Conservation (phyloP, 2,329 filamentous ascomycete species). For the Immersiporthe knoxdaviesiana region DNA sequence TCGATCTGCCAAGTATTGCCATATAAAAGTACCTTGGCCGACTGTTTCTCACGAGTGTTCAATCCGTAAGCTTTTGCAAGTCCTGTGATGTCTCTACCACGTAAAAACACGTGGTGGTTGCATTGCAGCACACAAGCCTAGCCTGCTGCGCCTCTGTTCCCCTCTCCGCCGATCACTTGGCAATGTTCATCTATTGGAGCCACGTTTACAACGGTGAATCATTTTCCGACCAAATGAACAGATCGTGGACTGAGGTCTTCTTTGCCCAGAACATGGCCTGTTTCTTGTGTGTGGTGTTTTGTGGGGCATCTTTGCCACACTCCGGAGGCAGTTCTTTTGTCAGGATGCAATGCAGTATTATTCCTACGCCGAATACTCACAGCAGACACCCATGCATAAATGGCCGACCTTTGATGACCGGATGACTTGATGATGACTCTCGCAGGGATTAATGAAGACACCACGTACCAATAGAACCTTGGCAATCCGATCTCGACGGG, state of each 20-base stretch:
- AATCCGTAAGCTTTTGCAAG: background rate
- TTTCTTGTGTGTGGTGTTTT: background rate
- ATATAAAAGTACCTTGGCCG: background rate
- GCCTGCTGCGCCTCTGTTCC: background rate
- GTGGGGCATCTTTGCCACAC: background rate
- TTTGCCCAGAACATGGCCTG: background rate
- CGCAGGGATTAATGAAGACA: background rate
- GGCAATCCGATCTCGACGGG: background rate
- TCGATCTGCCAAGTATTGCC: background rate
- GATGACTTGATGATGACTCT: background rate
- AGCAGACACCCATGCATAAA: background rate
- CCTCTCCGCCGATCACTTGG: background rate
- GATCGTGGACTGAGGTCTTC: background rate
- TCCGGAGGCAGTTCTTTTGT: background rate
- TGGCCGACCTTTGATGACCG: background rate
- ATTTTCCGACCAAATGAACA: background rate
- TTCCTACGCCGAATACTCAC: background rate
- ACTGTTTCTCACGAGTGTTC: background rate
- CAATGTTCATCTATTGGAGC: background rate
- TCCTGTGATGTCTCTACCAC: background rate
- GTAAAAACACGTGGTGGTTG: background rate
- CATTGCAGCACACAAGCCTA: background rate
- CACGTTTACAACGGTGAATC: background rate
- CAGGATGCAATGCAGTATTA: background rate
- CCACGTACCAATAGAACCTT: background rate